These are phyloP conservation scores for Mucor piriformis DNA, from an alignment of 371 early-diverging fungal genomes.

Conservation along the genomic window DNA sequence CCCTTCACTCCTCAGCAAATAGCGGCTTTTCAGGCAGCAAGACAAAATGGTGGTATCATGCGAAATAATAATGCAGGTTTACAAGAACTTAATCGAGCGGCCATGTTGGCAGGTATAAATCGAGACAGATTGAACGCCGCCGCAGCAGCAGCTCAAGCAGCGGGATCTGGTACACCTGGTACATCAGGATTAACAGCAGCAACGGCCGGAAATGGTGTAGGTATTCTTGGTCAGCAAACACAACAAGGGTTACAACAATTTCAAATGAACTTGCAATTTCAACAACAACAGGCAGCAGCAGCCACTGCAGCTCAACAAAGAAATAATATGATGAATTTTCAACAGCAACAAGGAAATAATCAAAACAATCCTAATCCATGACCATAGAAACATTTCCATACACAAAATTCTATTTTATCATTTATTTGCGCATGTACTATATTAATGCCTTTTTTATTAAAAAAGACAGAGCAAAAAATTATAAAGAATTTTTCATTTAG, in stretches of 20 bases:
- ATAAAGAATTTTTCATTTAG: background rate
- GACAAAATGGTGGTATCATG: constrained; percentile 18
- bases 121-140: constrained; percentile 19
- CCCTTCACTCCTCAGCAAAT: constrained; percentile 34
- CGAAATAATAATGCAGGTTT: background rate
- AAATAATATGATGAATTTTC: constrained; percentile 23
- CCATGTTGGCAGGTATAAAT: constrained; percentile 5
- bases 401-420: background rate
- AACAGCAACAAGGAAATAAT: constrained; percentile 23
- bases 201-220: background rate
- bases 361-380: constrained; percentile 15
- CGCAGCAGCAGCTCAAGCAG: constrained; percentile 15
- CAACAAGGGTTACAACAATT: constrained; percentile 39
- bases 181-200: constrained; percentile 14
- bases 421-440: background rate
- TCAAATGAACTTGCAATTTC: constrained; percentile 36
- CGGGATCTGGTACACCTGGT: constrained; percentile 13
- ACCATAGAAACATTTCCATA: background rate
- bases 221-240: constrained; percentile 1
- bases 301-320: constrained; percentile 33
- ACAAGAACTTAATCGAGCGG: constrained; percentile 19
- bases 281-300: constrained; percentile 34
- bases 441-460: background rate
- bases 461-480: no score
- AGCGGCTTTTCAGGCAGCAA: constrained; percentile 30